Evolutionary conservation across 768 basidiomycete genomes (phyloP).

Genomic region (Suillus variegatus): DNA sequence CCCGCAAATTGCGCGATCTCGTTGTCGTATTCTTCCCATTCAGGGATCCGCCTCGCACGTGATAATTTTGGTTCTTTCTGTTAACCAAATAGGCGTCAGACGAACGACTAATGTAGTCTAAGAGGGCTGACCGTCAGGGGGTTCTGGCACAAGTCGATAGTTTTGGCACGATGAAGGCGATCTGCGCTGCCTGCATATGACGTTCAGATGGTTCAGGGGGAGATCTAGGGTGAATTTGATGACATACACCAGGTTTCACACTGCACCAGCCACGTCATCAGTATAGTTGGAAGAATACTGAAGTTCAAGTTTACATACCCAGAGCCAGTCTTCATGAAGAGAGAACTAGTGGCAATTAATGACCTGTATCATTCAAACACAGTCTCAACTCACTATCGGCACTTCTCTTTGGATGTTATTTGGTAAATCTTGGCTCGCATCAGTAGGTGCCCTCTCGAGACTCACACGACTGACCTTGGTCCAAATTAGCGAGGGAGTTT

Average conservation of each 20-base stretch:
- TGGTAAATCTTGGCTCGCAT: constrained; percentile 68
- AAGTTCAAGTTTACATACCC: constrained; percentile 56
- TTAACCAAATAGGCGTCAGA: constrained; percentile 7
- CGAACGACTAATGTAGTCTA: too few relatives aligned
- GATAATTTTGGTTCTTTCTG: constrained; percentile 97
- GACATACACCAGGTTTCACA: constrained; percentile 98
- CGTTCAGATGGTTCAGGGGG: constrained; percentile 1
- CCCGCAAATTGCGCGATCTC: constrained; percentile 87
- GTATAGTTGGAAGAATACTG: constrained; percentile 4
- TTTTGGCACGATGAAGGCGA: constrained; percentile 75
- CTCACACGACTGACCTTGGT: constrained; percentile 64
- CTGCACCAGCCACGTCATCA: constrained; percentile 37
- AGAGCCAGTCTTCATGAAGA: constrained; percentile 91
- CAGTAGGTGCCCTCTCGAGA: background rate
- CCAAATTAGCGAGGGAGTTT: constrained; percentile 89
- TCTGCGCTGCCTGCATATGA: constrained; percentile 70
- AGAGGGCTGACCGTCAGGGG: constrained; percentile 75
- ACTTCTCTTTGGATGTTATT: constrained; percentile 93
- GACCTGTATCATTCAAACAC: background rate
- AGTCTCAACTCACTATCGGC: constrained; percentile 74
- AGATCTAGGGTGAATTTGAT: background rate
- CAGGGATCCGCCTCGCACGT: constrained; percentile 92
- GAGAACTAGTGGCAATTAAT: constrained; percentile 59
- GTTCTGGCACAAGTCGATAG: constrained; percentile 96
- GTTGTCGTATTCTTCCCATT: constrained; percentile 93